Conservation (phyloP, 768 basidiomycete species). For the Kwoniella sp. region DNA sequence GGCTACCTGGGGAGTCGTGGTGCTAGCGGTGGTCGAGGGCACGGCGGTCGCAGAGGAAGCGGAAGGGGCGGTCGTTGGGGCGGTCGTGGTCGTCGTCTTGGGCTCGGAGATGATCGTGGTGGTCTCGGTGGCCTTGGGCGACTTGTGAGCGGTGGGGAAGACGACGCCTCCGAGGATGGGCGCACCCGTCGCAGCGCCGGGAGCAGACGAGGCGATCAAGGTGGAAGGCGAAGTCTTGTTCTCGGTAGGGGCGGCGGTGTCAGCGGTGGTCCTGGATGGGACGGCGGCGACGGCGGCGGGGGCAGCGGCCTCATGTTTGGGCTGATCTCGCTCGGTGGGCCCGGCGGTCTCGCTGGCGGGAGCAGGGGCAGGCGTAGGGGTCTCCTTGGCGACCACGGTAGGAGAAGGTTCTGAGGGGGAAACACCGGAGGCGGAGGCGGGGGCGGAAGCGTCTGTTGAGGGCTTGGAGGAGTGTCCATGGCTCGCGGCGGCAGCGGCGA, state of each 20-base stretch:
- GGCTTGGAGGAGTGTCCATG: not conserved
- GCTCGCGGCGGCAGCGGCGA: not conserved
- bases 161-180: conserved; percentile 8
- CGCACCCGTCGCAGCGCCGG: conserved; percentile 20
- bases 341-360: conserved; percentile 17
- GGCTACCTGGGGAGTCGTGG: conserved; percentile 3
- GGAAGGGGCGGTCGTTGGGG: conserved; percentile 6
- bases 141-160: conserved; percentile 1
- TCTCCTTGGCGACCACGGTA: not conserved
- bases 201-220: conserved; percentile 35
- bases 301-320: conserved; percentile 12
- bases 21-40: not conserved
- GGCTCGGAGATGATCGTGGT: not conserved
- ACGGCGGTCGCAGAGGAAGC: no score
- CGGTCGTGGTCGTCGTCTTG: conserved; percentile 5
- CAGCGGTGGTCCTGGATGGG: conserved; percentile 14
- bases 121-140: not conserved
- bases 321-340: conserved; percentile 10
- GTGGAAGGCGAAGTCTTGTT: conserved; percentile 26
- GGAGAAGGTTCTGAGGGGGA: not conserved
- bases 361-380: conserved; percentile 2
- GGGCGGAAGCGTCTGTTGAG: not conserved
- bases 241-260: conserved; percentile 15
- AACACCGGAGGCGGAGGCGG: not conserved
- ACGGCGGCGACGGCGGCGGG: conserved; percentile 5